A percentile compares a stretch with the other conserved stretches of the same genome.
Evolutionary conservation across 2,329 filamentous ascomycete genomes (phyloP).

Genomic region (Neopestalotiopsis sp.): DNA sequence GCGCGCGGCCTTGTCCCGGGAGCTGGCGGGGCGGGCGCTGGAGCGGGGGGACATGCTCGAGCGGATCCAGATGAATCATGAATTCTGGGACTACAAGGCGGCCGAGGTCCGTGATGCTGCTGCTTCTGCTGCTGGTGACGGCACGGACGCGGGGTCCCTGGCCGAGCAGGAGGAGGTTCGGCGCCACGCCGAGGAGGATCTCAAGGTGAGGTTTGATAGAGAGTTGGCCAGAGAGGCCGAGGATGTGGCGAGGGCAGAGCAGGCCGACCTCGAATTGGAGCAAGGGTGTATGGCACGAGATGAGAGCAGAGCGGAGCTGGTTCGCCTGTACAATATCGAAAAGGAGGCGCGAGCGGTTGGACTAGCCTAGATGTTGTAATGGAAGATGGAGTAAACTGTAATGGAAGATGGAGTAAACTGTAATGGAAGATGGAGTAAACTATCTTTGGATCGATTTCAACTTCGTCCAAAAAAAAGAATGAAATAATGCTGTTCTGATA

Average conservation of each 20-base stretch:
- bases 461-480: too few species aligned
- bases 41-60: not conserved
- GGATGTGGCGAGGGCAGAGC: not conserved
- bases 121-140: too few species aligned
- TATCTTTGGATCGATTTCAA: not conserved
- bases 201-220: not conserved
- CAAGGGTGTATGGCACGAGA: not conserved
- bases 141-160: too few species aligned
- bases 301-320: not conserved
- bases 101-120: not conserved
- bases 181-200: not conserved
- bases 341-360: not conserved
- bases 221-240: not conserved
- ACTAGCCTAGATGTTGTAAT: not conserved
- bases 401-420: too few species aligned
- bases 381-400: not conserved
- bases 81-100: not conserved
- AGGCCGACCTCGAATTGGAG: not conserved
- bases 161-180: not conserved
- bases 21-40: not conserved
- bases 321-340: not conserved
- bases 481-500: too few species aligned
- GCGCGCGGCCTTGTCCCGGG: not conserved
- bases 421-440: not conserved
- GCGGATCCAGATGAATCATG: not conserved